These are phyloP conservation scores for Tuber umbilicatum DNA, from an alignment of 495 filamentous ascomycete species.

Conservation along the genomic window DNA sequence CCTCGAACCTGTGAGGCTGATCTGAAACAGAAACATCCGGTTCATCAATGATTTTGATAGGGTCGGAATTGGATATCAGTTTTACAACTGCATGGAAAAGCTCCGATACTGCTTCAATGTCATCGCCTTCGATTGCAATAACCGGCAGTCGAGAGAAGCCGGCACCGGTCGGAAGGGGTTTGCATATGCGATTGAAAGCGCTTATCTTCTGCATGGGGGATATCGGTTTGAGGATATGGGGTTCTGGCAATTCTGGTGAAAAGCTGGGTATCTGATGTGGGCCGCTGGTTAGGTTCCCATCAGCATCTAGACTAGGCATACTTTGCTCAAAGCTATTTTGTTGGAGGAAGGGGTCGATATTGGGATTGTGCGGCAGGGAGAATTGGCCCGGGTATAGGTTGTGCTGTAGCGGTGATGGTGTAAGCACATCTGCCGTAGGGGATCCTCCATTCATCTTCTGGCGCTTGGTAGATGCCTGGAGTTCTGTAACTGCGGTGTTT, in stretches of 20 bases:
- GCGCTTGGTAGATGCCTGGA: conserved; percentile 29
- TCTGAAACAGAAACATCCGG: conserved; percentile 20
- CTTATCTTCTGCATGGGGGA: conserved; percentile 34
- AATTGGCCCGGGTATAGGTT: conserved; percentile 29
- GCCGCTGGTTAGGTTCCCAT: conserved; percentile 18
- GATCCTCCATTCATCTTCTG: conserved; percentile 31
- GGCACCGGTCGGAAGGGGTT: conserved; percentile 28
- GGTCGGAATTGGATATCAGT: conserved; percentile 30
- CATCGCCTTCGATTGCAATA: conserved; percentile 69
- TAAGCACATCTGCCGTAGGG: conserved; percentile 19
- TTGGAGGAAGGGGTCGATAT: conserved; percentile 39
- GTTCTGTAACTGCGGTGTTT: conserved; percentile 14
- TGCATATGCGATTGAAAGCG: conserved; percentile 39
- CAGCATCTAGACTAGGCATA: conserved; percentile 24
- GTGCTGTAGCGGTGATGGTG: conserved; percentile 19
- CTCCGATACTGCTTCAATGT: conserved; percentile 24
- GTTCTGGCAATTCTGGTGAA: conserved; percentile 17
- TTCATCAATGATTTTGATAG: conserved; percentile 31
- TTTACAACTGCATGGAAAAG: conserved; percentile 31
- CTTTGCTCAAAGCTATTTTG: conserved; percentile 38
- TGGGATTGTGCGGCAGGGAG: conserved; percentile 27
- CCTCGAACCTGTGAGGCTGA: not conserved
- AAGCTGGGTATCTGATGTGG: conserved; percentile 20
- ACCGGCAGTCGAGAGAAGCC: conserved; percentile 59
- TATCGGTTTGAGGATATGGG: conserved; percentile 21